Base-by-base conservation (phyloP, 495 filamentous ascomycete genomes). In the Cairneyella variabilis region DNA sequence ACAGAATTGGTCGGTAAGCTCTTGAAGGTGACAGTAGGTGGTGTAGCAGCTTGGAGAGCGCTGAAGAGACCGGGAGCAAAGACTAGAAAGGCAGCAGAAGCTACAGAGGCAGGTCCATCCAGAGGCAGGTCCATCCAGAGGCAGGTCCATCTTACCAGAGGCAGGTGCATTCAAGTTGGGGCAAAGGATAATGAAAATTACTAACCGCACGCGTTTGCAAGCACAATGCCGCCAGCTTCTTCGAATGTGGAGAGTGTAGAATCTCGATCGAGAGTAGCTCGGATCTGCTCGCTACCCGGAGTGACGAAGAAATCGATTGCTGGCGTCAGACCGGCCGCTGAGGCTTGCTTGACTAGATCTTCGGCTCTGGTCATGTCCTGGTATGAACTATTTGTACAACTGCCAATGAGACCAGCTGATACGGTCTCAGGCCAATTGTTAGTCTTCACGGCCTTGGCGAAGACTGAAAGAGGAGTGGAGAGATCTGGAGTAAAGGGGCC, bases 351-450 rank as follows among this genome's bases (percentile, higher is more conserved):
- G 41, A 97, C 88, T 49, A 98, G 77, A 61, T 90, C 75, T 74
- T 97, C 93, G 14, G 90, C 86, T 44, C 93, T 84, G 9, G 90
- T 91, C 93, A 98, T 98, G 64, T 98, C 93, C 71, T 96, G 83
- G 68, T 96, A 98, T 3, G 93, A 97, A 69, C 89, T 95, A 76
- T 98, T 98, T 12, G 93, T 98, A 74, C 93, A 98, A 73, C 90
- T 95, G 39, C 93, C 93, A 62, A 98, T 98, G 23, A 98, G 78
- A 51, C 91, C 90, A 7, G 93, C 91, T 6, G 88, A 90, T 54
- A 98, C 86, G 39, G 84, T 88, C 65, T 86, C 81, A 6, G 93
- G 93, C 93, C 93, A 98, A 27, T 87, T 71, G 67, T 97, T 86
- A 63, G 85, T 76, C 64, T 85, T 76, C 5, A 95, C 90, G 1